Percentiles rank a stretch among this genome's conserved stretches.
These are phyloP conservation scores for Heliosperma pusillum DNA, from an alignment of 148 eudicot genomes.

Conservation along the genomic window DNA sequence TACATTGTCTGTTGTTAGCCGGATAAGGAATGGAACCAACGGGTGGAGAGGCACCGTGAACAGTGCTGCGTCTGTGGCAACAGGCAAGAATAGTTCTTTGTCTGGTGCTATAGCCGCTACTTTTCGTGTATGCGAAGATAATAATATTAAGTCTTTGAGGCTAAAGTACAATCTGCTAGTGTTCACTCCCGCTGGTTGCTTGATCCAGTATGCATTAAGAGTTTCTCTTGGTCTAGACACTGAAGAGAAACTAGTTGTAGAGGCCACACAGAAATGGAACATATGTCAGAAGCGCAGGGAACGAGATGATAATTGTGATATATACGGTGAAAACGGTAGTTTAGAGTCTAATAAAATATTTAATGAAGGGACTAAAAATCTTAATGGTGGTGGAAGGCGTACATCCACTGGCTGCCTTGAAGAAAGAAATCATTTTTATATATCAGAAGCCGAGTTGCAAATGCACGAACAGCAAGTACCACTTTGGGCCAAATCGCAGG, in stretches of 20 bases:
- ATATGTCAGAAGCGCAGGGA: conserved; percentile 65
- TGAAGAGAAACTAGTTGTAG: conserved; percentile 42
- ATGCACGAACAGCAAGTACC: conserved; percentile 51
- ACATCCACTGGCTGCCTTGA: conserved; percentile 25
- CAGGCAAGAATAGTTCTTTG: conserved; percentile 42
- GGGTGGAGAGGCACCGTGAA: conserved; percentile 66
- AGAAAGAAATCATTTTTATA: conserved; percentile 55
- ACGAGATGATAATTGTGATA: conserved; percentile 52
- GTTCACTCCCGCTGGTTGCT: conserved; percentile 60
- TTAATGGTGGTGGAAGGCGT: conserved; percentile 27
- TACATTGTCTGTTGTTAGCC: conserved; percentile 54
- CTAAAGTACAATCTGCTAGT: conserved; percentile 54
- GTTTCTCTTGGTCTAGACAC: conserved; percentile 38
- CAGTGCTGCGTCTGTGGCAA: conserved; percentile 69
- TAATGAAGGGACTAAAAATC: conserved; percentile 36
- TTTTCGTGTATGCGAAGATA: conserved; percentile 49
- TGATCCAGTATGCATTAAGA: conserved; percentile 61
- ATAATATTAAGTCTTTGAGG: conserved; percentile 26
- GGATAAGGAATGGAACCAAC: conserved; percentile 64
- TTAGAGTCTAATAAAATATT: conserved; percentile 41
- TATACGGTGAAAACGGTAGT: conserved; percentile 69
- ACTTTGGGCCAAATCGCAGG: conserved; percentile 68
- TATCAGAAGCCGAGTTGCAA: conserved; percentile 69
- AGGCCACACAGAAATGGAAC: conserved; percentile 75
- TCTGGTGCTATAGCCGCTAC: conserved; percentile 60